Conservation (phyloP, 495 filamentous ascomycete genomes). For the Cercophora sp. region DNA sequence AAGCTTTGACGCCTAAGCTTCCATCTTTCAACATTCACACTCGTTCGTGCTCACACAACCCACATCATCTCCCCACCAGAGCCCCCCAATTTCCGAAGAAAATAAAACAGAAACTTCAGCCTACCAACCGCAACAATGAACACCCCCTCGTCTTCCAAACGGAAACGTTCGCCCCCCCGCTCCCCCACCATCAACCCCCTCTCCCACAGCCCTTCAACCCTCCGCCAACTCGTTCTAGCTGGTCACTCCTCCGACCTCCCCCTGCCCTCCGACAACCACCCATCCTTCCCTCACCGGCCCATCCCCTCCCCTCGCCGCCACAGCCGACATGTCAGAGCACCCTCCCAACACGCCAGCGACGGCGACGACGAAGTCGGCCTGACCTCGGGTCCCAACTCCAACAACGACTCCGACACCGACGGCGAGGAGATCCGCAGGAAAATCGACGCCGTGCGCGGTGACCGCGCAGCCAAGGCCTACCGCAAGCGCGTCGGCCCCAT, state of each 20-base stretch:
- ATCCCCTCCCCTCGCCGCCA: constrained; percentile 10
- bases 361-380: constrained; percentile 1
- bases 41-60: no score
- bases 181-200: constrained; percentile 42
- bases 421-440: neutral
- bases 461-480: constrained; percentile 5
- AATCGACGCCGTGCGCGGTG: no score
- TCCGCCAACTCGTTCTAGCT: constrained; percentile 37
- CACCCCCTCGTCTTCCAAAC: no score
- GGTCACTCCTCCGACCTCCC: constrained; percentile 32
- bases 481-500: constrained; percentile 29
- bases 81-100: no score
- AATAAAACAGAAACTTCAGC: no score
- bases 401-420: neutral
- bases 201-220: constrained; percentile 38
- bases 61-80: no score
- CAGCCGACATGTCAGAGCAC: neutral
- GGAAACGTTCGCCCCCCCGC: neutral
- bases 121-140: no score
- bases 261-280: constrained; percentile 32
- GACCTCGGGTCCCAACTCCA: no score
- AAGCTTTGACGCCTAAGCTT: no score
- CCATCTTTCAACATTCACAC: no score
- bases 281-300: constrained; percentile 41
- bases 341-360: neutral